Evolutionary conservation across 495 filamentous ascomycete species (phyloP).

Genomic region (Neurospora sp.): DNA sequence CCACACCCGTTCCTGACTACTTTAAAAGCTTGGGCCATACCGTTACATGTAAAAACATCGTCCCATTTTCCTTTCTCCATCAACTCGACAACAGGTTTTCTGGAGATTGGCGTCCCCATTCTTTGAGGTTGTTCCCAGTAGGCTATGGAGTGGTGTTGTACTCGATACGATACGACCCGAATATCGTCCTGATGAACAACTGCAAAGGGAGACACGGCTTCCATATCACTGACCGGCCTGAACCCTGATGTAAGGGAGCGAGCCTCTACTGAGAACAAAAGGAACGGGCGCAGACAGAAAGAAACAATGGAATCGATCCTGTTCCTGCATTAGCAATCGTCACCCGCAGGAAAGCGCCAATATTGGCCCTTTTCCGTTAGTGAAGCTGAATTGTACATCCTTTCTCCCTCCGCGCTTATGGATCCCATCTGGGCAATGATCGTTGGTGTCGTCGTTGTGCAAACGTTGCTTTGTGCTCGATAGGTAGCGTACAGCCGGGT

Average conservation of each 20-base stretch:
- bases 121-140: background rate
- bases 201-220: background rate
- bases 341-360: background rate
- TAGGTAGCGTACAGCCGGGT: background rate
- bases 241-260: background rate
- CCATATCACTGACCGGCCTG: background rate
- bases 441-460: background rate
- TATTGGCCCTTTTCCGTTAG: background rate
- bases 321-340: background rate
- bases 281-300: background rate
- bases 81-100: background rate
- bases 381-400: background rate
- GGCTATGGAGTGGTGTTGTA: background rate
- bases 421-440: background rate
- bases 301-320: background rate
- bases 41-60: background rate
- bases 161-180: background rate
- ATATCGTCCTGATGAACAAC: background rate
- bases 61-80: background rate
- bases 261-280: background rate
- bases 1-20: background rate
- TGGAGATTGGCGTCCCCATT: background rate
- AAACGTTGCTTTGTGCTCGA: background rate
- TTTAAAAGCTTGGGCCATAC: background rate
- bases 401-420: background rate